phyloP scores from a whole-genome alignment of 2,329 filamentous ascomycete genomes.

The Alternaria sp. region DNA sequence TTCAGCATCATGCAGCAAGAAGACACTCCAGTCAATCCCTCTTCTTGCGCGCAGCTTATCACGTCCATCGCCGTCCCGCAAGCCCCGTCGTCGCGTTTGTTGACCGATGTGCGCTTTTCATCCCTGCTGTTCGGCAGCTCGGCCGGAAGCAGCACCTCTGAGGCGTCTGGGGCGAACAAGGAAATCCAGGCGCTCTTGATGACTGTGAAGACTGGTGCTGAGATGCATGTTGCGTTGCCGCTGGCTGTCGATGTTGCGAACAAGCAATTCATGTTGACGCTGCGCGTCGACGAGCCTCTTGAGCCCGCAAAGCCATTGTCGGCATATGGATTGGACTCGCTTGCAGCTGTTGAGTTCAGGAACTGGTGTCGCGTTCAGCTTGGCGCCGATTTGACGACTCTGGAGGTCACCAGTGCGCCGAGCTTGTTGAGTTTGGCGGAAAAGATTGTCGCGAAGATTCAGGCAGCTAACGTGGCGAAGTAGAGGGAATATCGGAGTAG shows the following conservation, averaged over 20 bases:
- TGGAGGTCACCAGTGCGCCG: neutral
- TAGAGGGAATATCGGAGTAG: too few species aligned
- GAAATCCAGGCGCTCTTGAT: too few species aligned
- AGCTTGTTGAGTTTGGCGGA: neutral
- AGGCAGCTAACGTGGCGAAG: too few species aligned
- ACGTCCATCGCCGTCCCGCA: neutral
- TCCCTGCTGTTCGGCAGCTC: neutral
- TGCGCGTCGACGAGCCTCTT: neutral
- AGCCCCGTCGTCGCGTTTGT: neutral
- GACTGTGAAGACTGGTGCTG: neutral
- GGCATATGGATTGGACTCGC: neutral
- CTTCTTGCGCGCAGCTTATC: neutral
- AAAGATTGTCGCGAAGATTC: neutral
- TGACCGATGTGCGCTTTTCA: neutral
- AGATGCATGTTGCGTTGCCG: neutral
- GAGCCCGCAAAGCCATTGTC: neutral
- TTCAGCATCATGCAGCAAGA: neutral
- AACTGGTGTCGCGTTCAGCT: neutral
- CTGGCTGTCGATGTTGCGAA: neutral
- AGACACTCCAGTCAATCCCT: too few species aligned
- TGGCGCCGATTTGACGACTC: neutral
- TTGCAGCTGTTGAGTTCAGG: neutral
- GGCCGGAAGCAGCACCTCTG: too few species aligned
- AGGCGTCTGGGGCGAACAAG: too few species aligned
- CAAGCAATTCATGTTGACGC: neutral